phyloP scores from a whole-genome alignment of 2,329 filamentous ascomycete genomes.

The Trichoderma sp. region DNA sequence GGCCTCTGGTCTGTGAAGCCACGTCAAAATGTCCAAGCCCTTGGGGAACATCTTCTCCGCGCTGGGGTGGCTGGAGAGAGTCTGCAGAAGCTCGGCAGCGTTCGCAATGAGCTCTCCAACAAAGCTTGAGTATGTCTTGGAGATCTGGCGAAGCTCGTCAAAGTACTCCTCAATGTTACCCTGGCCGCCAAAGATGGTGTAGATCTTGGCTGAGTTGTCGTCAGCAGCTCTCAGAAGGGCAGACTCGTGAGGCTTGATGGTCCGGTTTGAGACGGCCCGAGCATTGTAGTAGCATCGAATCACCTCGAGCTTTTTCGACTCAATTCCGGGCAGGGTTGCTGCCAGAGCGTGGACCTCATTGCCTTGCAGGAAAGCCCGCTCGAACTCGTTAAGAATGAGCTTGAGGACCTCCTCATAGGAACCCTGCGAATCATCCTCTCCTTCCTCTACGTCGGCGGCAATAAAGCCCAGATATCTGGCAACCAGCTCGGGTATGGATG shows the following conservation, averaged over 20 bases:
- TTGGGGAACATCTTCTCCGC: slow-evolving; percentile 97
- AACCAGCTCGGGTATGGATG: slow-evolving; percentile 87
- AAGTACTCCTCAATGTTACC: slow-evolving; percentile 99
- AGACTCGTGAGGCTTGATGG: slow-evolving; percentile 90
- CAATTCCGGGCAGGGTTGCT: slow-evolving; percentile 83
- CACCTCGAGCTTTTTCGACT: slow-evolving; percentile 87
- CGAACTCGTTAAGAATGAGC: slow-evolving; percentile 91
- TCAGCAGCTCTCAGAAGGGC: slow-evolving; percentile 86
- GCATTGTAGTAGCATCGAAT: slow-evolving; percentile 91
- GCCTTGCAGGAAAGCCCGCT: slow-evolving; percentile 88
- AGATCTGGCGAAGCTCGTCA: slow-evolving; percentile 90
- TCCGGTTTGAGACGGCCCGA: slow-evolving; percentile 77
- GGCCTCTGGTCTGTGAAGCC: slow-evolving; percentile 85
- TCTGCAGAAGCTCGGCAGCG: slow-evolving; percentile 85
- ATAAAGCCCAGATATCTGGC: slow-evolving; percentile 91
- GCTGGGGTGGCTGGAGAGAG: slow-evolving; percentile 75
- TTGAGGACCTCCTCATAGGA: slow-evolving; percentile 93
- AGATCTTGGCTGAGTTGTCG: slow-evolving; percentile 80
- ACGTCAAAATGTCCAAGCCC: slow-evolving; percentile 91
- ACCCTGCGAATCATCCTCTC: slow-evolving; percentile 84
- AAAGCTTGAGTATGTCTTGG: slow-evolving; percentile 87
- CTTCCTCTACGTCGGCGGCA: slow-evolving; percentile 84
- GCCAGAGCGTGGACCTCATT: slow-evolving; percentile 95
- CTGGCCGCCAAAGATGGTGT: slow-evolving; percentile 94
- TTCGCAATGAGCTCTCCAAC: slow-evolving; percentile 80